These are phyloP conservation scores for Tubosaeta brunneosetosa DNA, from an alignment of 768 basidiomycete species.

Conservation along the genomic window DNA sequence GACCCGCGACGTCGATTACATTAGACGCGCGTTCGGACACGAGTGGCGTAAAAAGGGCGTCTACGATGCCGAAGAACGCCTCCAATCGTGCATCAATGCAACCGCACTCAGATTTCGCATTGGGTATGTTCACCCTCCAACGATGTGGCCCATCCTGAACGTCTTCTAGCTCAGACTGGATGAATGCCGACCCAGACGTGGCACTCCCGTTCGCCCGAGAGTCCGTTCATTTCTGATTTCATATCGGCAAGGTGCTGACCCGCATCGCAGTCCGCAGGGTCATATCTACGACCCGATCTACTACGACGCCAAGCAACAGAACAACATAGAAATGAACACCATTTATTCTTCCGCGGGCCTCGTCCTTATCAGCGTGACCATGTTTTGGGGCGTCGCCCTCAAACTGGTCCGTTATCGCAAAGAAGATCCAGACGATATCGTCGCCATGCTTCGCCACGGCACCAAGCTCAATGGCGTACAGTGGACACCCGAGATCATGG, in stretches of 20 bases:
- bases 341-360: constrained; percentile 58
- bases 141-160: background rate
- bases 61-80: constrained; percentile 47
- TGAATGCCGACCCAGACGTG: constrained; percentile 72
- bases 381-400: constrained; percentile 68
- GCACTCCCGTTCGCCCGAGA: constrained; percentile 64
- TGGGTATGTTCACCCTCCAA: constrained; percentile 33
- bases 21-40: constrained; percentile 53
- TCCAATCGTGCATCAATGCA: constrained; percentile 50
- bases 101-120: constrained; percentile 46
- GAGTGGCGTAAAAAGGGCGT: constrained; percentile 50
- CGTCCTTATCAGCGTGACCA: constrained; percentile 55
- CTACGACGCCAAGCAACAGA: constrained; percentile 43
- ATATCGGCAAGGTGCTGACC: constrained; percentile 5
- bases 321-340: constrained; percentile 52
- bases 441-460: constrained; percentile 57
- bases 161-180: constrained; percentile 50
- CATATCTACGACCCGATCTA: constrained; percentile 57
- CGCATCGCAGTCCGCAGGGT: constrained; percentile 17
- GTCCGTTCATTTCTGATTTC: constrained; percentile 34
- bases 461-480: constrained; percentile 44
- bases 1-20: constrained; percentile 67
- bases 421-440: constrained; percentile 62
- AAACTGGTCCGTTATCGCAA: constrained; percentile 68
- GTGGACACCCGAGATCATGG: constrained; percentile 55